Evolutionary conservation across 768 basidiomycete species (phyloP).

Genomic region (Thelephora ganbajun): DNA sequence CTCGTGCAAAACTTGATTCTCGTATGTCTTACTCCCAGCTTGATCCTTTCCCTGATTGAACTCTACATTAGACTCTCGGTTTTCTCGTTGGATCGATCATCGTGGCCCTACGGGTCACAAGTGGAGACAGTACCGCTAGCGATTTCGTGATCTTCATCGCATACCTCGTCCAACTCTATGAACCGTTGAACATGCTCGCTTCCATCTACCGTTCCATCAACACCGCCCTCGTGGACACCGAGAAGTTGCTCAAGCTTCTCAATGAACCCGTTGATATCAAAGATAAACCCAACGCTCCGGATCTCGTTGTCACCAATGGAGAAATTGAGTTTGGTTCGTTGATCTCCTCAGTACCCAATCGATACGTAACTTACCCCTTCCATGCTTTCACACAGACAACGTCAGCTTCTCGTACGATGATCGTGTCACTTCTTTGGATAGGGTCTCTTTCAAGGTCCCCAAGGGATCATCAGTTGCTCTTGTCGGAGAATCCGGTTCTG

Average conservation of each 20-base stretch:
- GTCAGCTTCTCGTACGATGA: constrained; percentile 80
- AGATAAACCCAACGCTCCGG: constrained; percentile 62
- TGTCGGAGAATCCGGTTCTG: constrained; percentile 71
- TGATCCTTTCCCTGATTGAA: background rate
- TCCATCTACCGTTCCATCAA: constrained; percentile 68
- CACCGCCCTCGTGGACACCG: constrained; percentile 68
- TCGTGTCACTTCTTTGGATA: constrained; percentile 52
- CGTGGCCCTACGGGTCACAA: constrained; percentile 55
- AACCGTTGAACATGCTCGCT: constrained; percentile 64
- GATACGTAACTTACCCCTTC: background rate
- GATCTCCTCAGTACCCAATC: constrained; percentile 2
- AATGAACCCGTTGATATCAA: constrained; percentile 75
- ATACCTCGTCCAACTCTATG: constrained; percentile 68
- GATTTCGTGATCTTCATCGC: constrained; percentile 73
- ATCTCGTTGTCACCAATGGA: constrained; percentile 58
- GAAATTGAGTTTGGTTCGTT: constrained; percentile 77
- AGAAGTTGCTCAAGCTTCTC: constrained; percentile 69
- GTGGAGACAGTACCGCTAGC: constrained; percentile 34
- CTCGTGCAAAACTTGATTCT: constrained; percentile 75
- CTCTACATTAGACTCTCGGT: constrained; percentile 42
- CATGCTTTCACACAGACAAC: constrained; percentile 35
- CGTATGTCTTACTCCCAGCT: constrained; percentile 23
- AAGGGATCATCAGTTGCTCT: constrained; percentile 82
- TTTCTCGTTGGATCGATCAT: constrained; percentile 73
- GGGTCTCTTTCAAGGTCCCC: constrained; percentile 79